Conservation (phyloP, 257 asterid genomes). For the Gentiana dahurica region DNA sequence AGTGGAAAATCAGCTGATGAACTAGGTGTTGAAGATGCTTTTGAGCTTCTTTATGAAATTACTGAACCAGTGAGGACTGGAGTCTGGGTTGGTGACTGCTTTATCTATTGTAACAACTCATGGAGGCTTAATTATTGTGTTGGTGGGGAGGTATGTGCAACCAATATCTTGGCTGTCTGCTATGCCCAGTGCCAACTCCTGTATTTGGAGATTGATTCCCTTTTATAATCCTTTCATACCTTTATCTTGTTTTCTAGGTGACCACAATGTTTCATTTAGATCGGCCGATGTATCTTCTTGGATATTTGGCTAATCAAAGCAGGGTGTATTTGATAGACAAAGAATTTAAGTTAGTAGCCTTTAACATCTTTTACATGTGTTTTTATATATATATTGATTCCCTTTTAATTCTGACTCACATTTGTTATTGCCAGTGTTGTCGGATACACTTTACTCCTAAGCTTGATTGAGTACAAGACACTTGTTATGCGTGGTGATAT, state of each 20-base stretch:
- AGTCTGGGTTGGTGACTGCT: conserved; percentile 98
- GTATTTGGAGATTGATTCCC: no score
- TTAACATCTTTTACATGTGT: not conserved
- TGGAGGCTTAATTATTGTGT: conserved; percentile 98
- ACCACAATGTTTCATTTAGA: conserved; percentile 94
- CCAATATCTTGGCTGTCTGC: not conserved
- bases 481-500: conserved; percentile 89
- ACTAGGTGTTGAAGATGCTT: conserved; percentile 96
- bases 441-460: conserved; percentile 60
- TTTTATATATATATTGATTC: not conserved
- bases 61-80: conserved; percentile 97
- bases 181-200: no score
- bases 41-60: conserved; percentile 87
- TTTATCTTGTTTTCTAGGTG: conserved; percentile 36
- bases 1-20: conserved; percentile 87
- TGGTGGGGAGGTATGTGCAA: conserved; percentile 73
- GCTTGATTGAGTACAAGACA: conserved; percentile 92
- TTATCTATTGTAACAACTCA: conserved; percentile 84
- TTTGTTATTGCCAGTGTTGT: conserved; percentile 46
- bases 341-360: conserved; percentile 77
- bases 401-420: not conserved
- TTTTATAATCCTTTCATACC: not conserved
- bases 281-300: conserved; percentile 91
- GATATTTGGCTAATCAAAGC: conserved; percentile 88
- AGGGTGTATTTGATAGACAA: conserved; percentile 78